Evolutionary conservation across 805 yeast species (phyloP).

Genomic region (Priceomyces medius): DNA sequence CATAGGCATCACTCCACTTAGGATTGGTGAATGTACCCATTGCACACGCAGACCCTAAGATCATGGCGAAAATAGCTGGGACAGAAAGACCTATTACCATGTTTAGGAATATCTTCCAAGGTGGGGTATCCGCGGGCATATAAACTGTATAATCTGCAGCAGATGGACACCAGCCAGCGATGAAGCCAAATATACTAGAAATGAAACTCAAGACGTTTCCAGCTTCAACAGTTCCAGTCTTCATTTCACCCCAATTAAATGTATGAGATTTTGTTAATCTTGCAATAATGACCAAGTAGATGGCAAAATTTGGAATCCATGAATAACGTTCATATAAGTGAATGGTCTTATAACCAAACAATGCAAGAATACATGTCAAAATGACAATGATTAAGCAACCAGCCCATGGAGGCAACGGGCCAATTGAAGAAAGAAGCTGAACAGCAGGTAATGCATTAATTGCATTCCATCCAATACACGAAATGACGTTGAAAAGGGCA

Average conservation of each 20-base stretch:
- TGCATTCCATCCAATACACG: conserved; percentile 44
- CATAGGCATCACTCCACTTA: conserved; percentile 52
- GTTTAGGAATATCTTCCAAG: conserved; percentile 25
- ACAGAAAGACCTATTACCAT: conserved; percentile 49
- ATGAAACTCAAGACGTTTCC: conserved; percentile 30
- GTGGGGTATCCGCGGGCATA: conserved; percentile 25
- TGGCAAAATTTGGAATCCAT: conserved; percentile 31
- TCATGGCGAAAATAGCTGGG: conserved; percentile 72
- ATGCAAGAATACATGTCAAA: conserved; percentile 25
- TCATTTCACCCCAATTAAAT: conserved; percentile 29
- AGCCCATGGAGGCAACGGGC: conserved; percentile 33
- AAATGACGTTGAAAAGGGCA: conserved; percentile 72
- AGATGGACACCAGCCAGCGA: conserved; percentile 33
- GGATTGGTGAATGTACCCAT: conserved; percentile 26
- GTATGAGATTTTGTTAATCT: conserved; percentile 23
- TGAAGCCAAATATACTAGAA: conserved; percentile 30
- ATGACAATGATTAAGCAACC: conserved; percentile 35
- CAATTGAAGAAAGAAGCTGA: conserved; percentile 26
- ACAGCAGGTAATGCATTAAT: conserved; percentile 31
- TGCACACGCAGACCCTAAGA: conserved; percentile 45
- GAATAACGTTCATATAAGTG: conserved; percentile 32
- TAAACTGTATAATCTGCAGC: conserved; percentile 36
- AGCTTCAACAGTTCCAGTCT: conserved; percentile 20
- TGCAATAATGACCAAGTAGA: conserved; percentile 29
- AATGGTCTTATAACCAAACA: conserved; percentile 32